phyloP scores from a whole-genome alignment of 2,329 filamentous ascomycete species.

The Diaporthe caulivora region DNA sequence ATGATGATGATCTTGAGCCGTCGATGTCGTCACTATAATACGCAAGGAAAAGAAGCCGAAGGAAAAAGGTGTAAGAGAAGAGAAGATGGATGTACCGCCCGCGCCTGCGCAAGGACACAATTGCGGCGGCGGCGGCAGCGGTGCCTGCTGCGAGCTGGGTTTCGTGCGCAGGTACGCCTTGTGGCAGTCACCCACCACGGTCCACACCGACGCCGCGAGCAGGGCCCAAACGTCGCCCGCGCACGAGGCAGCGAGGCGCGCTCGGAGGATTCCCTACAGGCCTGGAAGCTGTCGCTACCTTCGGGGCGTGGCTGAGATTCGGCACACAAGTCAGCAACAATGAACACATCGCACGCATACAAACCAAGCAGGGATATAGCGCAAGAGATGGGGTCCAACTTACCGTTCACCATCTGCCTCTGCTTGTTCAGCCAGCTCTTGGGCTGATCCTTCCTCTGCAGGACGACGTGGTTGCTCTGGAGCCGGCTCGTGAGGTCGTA shows the following conservation, averaged over 20 bases:
- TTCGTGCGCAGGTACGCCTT: conserved; percentile 4
- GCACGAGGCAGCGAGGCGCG: conserved; percentile 5
- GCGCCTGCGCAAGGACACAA: background rate
- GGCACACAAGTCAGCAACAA: background rate
- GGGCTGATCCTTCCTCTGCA: conserved; percentile 81
- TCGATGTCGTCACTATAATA: conserved; percentile 17
- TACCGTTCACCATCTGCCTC: conserved; percentile 76
- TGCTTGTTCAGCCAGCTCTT: conserved; percentile 90
- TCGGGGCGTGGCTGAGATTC: conserved; percentile 56
- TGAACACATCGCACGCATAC: background rate
- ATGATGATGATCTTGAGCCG: conserved; percentile 8
- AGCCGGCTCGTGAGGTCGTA: conserved; percentile 83
- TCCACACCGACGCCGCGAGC: background rate
- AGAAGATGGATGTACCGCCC: background rate
- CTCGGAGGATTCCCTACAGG: conserved; percentile 40
- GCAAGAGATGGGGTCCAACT: conserved; percentile 36
- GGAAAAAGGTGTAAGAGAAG: conserved; percentile 22
- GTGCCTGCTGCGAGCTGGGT: background rate
- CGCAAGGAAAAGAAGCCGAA: conserved; percentile 25
- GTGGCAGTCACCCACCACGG: conserved; percentile 9
- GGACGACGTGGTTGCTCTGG: conserved; percentile 85
- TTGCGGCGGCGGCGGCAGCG: background rate
- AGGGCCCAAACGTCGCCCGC: conserved; percentile 1
- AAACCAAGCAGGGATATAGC: background rate
- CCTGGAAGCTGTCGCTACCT: conserved; percentile 56